Percentiles rank a stretch among this genome's conserved stretches.
phyloP scores from a whole-genome alignment of 495 filamentous ascomycete genomes.

The Aspergillus homomorphus region DNA sequence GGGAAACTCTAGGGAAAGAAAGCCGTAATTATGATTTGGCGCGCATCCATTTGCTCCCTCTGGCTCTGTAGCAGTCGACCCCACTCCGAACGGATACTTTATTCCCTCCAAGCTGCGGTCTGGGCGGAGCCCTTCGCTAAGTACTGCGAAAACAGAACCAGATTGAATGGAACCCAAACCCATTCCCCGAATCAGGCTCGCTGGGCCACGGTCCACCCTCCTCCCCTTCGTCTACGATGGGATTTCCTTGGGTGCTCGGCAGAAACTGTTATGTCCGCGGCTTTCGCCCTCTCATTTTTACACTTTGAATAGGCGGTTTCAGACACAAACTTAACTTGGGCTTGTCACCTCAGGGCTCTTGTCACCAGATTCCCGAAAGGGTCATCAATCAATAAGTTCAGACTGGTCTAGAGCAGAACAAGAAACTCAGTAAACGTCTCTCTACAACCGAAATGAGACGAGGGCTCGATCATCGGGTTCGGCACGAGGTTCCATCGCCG shows the following conservation, averaged over 20 bases:
- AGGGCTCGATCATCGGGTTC: background rate
- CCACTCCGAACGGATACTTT: constrained; percentile 22
- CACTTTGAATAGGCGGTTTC: constrained; percentile 1
- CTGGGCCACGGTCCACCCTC: constrained; percentile 17
- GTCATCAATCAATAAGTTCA: background rate
- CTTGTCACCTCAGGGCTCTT: too few relatives aligned
- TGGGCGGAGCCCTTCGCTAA: constrained; percentile 25
- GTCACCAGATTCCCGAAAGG: background rate
- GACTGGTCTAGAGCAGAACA: background rate
- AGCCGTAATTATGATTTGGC: background rate
- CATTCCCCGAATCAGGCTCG: constrained; percentile 15
- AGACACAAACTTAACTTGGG: background rate
- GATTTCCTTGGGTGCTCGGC: background rate
- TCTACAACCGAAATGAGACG: background rate
- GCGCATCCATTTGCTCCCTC: background rate
- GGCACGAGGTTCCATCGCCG: constrained; percentile 1
- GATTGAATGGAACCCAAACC: background rate
- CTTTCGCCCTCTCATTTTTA: background rate
- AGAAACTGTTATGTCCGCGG: background rate
- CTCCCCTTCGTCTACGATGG: constrained; percentile 17
- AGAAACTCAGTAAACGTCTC: background rate
- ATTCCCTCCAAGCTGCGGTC: constrained; percentile 27
- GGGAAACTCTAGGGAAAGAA: background rate
- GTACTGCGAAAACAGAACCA: too few relatives aligned
- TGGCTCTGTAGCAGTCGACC: constrained; percentile 1